phyloP scores from a whole-genome alignment of 2,329 filamentous ascomycete genomes.

The Trichoderma arundinaceum region DNA sequence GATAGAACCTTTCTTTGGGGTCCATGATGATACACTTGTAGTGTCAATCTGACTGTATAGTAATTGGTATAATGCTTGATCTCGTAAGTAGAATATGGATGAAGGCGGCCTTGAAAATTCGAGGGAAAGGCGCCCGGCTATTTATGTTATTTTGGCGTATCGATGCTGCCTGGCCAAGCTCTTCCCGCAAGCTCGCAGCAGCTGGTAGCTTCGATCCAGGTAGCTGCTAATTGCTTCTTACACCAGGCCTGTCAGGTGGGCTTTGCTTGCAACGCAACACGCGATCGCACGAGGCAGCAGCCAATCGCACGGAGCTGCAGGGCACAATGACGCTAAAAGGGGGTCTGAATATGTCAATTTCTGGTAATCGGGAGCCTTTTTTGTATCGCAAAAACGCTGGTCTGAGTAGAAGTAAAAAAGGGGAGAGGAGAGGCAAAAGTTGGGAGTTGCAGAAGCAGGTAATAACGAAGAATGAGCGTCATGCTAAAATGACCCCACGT shows the following conservation, averaged over 20 bases:
- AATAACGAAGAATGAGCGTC: conserved; percentile 11
- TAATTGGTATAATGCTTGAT: background rate
- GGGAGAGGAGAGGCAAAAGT: conserved; percentile 5
- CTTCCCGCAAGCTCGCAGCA: background rate
- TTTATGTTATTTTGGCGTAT: background rate
- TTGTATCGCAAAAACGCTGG: background rate
- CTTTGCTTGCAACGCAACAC: conserved; percentile 18
- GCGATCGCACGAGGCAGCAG: conserved; percentile 12
- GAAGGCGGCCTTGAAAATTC: background rate
- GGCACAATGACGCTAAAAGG: background rate
- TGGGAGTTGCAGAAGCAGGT: conserved; percentile 20
- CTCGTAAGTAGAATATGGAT: background rate
- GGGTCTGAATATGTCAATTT: background rate
- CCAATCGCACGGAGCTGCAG: conserved; percentile 6
- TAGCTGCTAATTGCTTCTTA: conserved; percentile 10
- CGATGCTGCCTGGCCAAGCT: conserved; percentile 16
- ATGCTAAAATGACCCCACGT: conserved; percentile 11
- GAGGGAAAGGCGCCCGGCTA: background rate
- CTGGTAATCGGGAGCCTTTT: background rate
- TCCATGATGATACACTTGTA: conserved; percentile 40
- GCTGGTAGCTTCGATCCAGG: conserved; percentile 3
- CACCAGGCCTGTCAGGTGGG: conserved; percentile 16
- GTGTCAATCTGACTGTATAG: background rate
- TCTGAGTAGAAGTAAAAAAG: background rate
- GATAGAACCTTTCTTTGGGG: conserved; percentile 79